Evolutionary conservation across 345 rosid genomes (phyloP), one percentile per base, ranked within the genome.

Genomic region (Cardamine resedifolia): DNA sequence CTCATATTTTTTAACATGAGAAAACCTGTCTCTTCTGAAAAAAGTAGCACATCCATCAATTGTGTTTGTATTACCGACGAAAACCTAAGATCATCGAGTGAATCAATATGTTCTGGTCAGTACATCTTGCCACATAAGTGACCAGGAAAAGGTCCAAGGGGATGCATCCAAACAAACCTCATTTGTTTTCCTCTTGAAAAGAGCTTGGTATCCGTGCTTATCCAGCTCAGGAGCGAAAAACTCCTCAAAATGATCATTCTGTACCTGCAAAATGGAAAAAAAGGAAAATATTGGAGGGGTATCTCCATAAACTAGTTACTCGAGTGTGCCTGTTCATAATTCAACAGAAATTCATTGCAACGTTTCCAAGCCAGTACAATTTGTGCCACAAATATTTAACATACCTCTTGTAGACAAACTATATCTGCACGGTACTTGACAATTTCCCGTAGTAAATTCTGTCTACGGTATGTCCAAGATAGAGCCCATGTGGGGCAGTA

Each of bases 401-500:
- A 58, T 77, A 94, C 98, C 95, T 94, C 98, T 69, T 94, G 98
- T 43, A 94, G 95, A 73, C 99, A 95, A 71, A 95, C 96, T 74
- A 95, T 83, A 82, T 95, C 98, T 10, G 98, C 99, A 62, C 89
- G 85, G 49, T 95, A 95, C 56, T 91, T 94, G 62, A 95, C 90
- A 61, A 95, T 88, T 77, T 95, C 99, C 73, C 96, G 82, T 30
- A 95, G 78, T 70, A 95, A 75, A 82, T 95, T 95, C 75, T 95
- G 99, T 56, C 92, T 82, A 60, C 99, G 96, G 71, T 95, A 95
- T 30, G 93, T 85, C 99, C 99, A 95, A 8, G 99, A 83, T 71
- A 95, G 96, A 70, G 99, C 96, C 98, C 99, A 95, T 18, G 98
- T 79, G 62, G 99, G 99, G 69, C 99, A 95, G 75, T 90, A 95